Evolutionary conservation across 2,329 filamentous ascomycete genomes (phyloP).

Genomic region (Pyrenochaeta sp.): DNA sequence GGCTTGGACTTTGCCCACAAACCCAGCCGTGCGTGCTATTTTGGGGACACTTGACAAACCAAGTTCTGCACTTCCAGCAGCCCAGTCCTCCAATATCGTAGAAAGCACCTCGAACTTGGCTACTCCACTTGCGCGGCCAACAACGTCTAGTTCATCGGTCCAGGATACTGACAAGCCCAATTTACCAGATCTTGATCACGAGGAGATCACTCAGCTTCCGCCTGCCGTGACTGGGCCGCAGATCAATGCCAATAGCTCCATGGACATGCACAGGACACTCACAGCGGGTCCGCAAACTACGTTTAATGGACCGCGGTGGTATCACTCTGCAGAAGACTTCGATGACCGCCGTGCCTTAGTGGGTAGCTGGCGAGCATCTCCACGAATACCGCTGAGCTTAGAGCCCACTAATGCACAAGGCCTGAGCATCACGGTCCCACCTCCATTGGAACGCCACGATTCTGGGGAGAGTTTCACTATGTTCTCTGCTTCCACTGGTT

Average conservation of each 20-base stretch:
- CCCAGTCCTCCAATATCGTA: slow-evolving; percentile 37
- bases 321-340: slow-evolving; percentile 41
- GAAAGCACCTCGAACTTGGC: slow-evolving; percentile 64
- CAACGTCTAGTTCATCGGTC: slow-evolving; percentile 5
- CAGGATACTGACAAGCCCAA: slow-evolving; percentile 15
- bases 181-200: slow-evolving; percentile 48
- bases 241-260: slow-evolving; percentile 6
- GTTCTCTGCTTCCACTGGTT: slow-evolving; percentile 69
- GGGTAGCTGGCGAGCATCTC: slow-evolving; percentile 57
- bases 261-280: slow-evolving; percentile 16
- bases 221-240: slow-evolving; percentile 41
- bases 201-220: slow-evolving; percentile 45
- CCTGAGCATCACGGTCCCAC: slow-evolving; percentile 44
- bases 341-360: slow-evolving; percentile 48
- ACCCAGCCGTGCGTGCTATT: slow-evolving; percentile 44
- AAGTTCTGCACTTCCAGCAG: slow-evolving; percentile 20
- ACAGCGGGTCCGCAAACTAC: slow-evolving; percentile 19
- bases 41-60: slow-evolving; percentile 41
- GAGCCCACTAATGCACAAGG: slow-evolving; percentile 51
- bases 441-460: slow-evolving; percentile 58
- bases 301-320: slow-evolving; percentile 45
- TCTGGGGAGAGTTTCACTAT: slow-evolving; percentile 69
- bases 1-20: slow-evolving; percentile 23
- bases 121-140: slow-evolving; percentile 62
- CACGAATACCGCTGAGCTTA: slow-evolving; percentile 59